Evolutionary conservation across 495 filamentous ascomycete species (phyloP).

Genomic region (Talaromyces borbonicus): DNA sequence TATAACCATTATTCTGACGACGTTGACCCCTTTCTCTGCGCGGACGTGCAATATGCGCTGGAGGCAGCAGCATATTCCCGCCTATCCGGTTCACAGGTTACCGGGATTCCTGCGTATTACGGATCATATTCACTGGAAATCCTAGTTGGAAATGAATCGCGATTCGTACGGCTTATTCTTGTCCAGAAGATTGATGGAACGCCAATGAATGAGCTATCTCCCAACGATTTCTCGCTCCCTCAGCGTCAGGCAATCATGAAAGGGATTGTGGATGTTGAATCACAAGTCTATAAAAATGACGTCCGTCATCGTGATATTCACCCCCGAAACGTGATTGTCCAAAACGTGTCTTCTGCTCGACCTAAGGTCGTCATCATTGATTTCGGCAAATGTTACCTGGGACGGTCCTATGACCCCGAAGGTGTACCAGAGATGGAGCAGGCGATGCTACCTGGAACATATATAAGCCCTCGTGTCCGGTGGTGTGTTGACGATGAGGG

Average conservation of each 20-base stretch:
- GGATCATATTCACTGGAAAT: conserved; percentile 14
- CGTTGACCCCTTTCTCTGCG: conserved; percentile 17
- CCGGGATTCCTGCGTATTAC: conserved; percentile 14
- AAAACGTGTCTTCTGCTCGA: background rate
- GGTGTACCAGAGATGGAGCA: background rate
- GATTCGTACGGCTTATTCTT: background rate
- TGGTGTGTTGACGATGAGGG: background rate
- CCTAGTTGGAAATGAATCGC: background rate
- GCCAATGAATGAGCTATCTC: background rate
- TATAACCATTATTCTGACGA: conserved; percentile 16
- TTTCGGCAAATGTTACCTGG: background rate
- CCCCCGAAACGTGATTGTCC: background rate
- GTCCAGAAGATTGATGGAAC: background rate
- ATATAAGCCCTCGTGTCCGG: background rate
- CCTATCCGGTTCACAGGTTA: conserved; percentile 13
- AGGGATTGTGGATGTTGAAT: background rate
- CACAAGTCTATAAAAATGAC: background rate
- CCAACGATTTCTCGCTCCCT: background rate
- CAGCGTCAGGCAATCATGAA: conserved; percentile 1
- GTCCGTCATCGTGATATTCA: background rate
- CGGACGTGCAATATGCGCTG: conserved; percentile 19
- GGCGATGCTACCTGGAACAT: background rate
- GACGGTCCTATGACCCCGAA: background rate
- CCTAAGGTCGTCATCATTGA: background rate
- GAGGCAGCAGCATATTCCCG: conserved; percentile 16